These are phyloP conservation scores for Ogataea trehaloabstinens DNA, from an alignment of 805 yeast species.

Conservation along the genomic window DNA sequence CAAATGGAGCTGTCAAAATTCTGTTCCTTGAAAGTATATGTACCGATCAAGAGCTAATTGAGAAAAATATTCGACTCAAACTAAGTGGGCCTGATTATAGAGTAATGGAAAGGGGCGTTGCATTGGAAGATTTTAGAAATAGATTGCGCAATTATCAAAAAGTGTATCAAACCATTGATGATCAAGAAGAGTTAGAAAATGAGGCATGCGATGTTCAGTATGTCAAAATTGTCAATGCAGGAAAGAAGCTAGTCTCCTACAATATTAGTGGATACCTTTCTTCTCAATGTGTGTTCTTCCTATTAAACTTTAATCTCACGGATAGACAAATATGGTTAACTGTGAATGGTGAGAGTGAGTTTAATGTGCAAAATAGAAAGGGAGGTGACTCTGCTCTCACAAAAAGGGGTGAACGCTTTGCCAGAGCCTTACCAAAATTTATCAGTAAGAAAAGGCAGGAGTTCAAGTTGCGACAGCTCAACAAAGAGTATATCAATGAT, in stretches of 20 bases:
- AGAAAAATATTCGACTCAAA: conserved; percentile 79
- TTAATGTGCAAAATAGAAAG: conserved; percentile 23
- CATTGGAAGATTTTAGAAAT: conserved; percentile 77
- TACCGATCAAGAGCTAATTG: conserved; percentile 73
- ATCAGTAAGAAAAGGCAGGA: conserved; percentile 34
- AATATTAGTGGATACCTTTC: conserved; percentile 58
- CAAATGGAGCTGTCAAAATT: conserved; percentile 35
- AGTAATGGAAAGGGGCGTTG: conserved; percentile 77
- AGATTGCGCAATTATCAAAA: conserved; percentile 79
- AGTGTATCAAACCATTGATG: conserved; percentile 90
- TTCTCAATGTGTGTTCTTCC: conserved; percentile 54
- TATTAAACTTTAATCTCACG: conserved; percentile 39
- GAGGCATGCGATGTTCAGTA: conserved; percentile 51
- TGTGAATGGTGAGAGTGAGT: conserved; percentile 33
- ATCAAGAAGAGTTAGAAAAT: conserved; percentile 41
- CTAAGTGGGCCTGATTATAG: conserved; percentile 91
- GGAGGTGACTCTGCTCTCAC: conserved; percentile 35
- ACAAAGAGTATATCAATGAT: conserved; percentile 33
- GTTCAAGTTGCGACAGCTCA: conserved; percentile 32
- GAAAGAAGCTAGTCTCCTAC: conserved; percentile 53
- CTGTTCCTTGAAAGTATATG: conserved; percentile 74
- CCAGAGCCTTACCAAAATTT: conserved; percentile 35
- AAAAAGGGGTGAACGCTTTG: conserved; percentile 30
- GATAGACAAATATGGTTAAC: conserved; percentile 39
- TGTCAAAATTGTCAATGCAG: conserved; percentile 63